Evolutionary conservation across 169 alveolate species (phyloP), one percentile per base, ranked within the genome.

Genomic region (Cryptosporidium parvum): DNA sequence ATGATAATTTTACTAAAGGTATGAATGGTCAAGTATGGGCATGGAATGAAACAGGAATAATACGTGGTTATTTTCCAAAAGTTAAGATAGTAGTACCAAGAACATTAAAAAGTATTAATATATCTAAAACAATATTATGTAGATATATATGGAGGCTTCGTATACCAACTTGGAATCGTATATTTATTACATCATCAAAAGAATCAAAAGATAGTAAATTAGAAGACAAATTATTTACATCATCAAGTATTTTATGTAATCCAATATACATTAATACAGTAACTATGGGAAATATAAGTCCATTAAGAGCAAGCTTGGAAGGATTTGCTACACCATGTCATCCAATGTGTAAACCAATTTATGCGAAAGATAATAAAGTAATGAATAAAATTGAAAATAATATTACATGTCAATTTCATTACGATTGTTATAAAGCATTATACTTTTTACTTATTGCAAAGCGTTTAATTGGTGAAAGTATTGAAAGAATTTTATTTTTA

Each of bases 261-360:
- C 89, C 89, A 12, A 80, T 80, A 42, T 80, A 80, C 42, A 51
- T 51, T 10, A 80, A 80, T 80, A 80, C 59, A 29, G 62, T 65
- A n/a, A 80, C 89, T 1, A 80, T 67, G 75, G 89, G 89, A 45
- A 80, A 59, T 45, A 80, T 80, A 29, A 42, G 69, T 42, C 10
- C 75, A 37, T 31, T 80, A 37, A 80, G 65, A 80, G 89, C 89
- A 44, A 80, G 75, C 42, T 80, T 80, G n/a, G 62, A 80, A 16
- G 89, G 89, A 29, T 59, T 59, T 80, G 89, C 80, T n/a, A 80
- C 89, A 0, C 89, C 89, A 80, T 80, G 89, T 23, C 73, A 80
- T 65, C 89, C 89, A 62, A 39, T 7, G 23, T 80, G 89, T 80
- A 80, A 23, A 44, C 68, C 75, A 44, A 44, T 80, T 80, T 12